Conservation (phyloP, 1,284 basidiomycete genomes). For the Trichosporon sp. region DNA sequence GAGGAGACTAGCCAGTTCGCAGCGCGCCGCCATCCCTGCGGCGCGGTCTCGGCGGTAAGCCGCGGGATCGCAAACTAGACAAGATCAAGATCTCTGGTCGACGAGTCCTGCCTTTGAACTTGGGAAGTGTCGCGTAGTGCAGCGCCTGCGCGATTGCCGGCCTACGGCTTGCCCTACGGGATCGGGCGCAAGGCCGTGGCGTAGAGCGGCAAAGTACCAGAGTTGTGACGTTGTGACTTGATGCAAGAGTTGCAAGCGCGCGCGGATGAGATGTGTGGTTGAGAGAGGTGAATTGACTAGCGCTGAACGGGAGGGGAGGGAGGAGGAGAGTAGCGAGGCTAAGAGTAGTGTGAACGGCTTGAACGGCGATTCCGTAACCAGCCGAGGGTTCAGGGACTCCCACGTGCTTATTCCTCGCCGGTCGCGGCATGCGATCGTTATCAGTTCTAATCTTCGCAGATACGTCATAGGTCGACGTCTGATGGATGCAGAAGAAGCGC, state of each 20-base stretch:
- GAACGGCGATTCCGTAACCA: neutral
- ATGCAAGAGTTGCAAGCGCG: neutral
- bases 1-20: neutral
- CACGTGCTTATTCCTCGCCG: neutral
- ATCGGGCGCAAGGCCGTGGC: neutral
- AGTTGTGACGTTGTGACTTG: neutral
- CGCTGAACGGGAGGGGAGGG: neutral
- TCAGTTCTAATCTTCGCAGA: neutral
- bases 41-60: neutral
- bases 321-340: neutral
- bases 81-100: neutral
- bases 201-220: neutral
- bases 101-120: neutral
- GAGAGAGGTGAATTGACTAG: neutral
- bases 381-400: neutral
- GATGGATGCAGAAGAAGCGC: too few species aligned
- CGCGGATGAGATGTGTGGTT: neutral
- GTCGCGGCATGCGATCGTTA: neutral
- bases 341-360: neutral
- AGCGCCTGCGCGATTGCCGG: too few species aligned
- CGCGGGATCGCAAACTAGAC: neutral
- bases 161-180: neutral
- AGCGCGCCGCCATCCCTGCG: neutral
- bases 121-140: neutral
- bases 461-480: neutral